These are phyloP conservation scores for Inonotus hispidus DNA, from an alignment of 1,284 basidiomycete genomes.

Conservation along the genomic window DNA sequence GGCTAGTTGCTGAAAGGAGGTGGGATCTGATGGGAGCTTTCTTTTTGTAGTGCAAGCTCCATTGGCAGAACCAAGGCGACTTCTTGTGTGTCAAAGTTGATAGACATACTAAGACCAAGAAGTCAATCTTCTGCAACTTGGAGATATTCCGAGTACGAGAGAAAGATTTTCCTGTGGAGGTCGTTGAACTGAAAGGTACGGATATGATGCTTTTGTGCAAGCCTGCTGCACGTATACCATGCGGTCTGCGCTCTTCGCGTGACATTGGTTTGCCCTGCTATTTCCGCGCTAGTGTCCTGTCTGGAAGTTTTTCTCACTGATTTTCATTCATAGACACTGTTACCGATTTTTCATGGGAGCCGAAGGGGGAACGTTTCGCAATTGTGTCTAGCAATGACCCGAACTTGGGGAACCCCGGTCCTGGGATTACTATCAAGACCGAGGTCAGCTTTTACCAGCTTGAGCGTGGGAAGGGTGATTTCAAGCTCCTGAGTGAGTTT, in stretches of 20 bases:
- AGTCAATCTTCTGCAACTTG: slow-evolving; percentile 97
- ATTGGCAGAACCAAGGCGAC: slow-evolving; percentile 99
- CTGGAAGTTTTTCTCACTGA: slow-evolving; percentile 11
- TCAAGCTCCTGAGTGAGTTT: slow-evolving; percentile 76
- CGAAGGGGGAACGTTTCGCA: slow-evolving; percentile 92
- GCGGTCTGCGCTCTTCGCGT: slow-evolving; percentile 3
- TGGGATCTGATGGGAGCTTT: neutral
- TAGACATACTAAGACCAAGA: slow-evolving; percentile 98
- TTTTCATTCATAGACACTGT: slow-evolving; percentile 70
- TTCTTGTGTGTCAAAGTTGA: slow-evolving; percentile 99
- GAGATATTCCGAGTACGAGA: slow-evolving; percentile 98
- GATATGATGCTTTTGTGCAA: slow-evolving; percentile 7
- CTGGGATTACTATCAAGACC: slow-evolving; percentile 93
- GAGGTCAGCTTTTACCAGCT: slow-evolving; percentile 96
- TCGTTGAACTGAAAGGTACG: slow-evolving; percentile 91
- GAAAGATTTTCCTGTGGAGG: slow-evolving; percentile 98
- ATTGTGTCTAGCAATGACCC: slow-evolving; percentile 95
- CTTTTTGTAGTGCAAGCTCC: slow-evolving; percentile 80
- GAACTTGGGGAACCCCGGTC: slow-evolving; percentile 84
- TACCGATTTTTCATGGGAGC: slow-evolving; percentile 98
- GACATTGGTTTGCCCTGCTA: slow-evolving; percentile 1
- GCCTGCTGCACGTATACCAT: slow-evolving; percentile 7
- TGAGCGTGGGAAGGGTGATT: slow-evolving; percentile 92
- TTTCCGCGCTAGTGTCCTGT: neutral
- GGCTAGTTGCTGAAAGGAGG: neutral